Percentiles rank a stretch among this genome's conserved stretches.
phyloP scores from a whole-genome alignment of 495 filamentous ascomycete species.

The Hypoxylon crocopeplum region DNA sequence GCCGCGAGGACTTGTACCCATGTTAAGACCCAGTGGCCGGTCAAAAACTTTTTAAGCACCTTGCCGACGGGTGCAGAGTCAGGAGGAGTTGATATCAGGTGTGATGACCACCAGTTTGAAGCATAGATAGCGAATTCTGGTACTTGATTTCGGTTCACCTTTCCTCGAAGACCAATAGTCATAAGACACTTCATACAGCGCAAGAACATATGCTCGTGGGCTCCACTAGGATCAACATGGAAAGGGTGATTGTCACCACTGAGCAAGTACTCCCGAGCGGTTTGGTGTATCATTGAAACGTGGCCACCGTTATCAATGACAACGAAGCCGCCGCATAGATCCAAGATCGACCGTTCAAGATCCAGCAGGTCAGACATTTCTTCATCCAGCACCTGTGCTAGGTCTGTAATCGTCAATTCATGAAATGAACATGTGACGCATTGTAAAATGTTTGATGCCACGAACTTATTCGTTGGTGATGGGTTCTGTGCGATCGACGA shows the following conservation, averaged over 20 bases:
- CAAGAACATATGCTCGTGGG: constrained; percentile 25
- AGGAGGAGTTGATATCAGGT: no score
- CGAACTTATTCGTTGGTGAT: constrained; percentile 17
- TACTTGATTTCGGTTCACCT: no score
- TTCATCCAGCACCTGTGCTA: constrained; percentile 38
- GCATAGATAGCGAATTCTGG: no score
- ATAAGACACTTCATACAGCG: constrained; percentile 35
- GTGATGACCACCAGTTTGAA: no score
- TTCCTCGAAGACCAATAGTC: constrained; percentile 25
- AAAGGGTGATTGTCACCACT: constrained; percentile 26
- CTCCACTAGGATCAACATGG: neutral
- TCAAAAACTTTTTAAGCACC: no score
- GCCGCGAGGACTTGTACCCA: no score
- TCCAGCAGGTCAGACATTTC: constrained; percentile 39
- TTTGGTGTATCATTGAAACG: constrained; percentile 52
- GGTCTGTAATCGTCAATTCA: constrained; percentile 40
- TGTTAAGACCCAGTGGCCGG: no score
- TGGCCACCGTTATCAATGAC: constrained; percentile 43
- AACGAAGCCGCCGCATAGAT: constrained; percentile 51
- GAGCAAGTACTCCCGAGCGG: constrained; percentile 49
- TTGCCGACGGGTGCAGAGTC: no score
- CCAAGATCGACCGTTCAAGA: constrained; percentile 41
- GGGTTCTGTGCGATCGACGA: constrained; percentile 28
- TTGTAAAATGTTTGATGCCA: constrained; percentile 41
- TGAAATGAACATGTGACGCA: constrained; percentile 42